Evolutionary conservation across 345 rosid species (phyloP).

Genomic region (Hevea brasiliensis): DNA sequence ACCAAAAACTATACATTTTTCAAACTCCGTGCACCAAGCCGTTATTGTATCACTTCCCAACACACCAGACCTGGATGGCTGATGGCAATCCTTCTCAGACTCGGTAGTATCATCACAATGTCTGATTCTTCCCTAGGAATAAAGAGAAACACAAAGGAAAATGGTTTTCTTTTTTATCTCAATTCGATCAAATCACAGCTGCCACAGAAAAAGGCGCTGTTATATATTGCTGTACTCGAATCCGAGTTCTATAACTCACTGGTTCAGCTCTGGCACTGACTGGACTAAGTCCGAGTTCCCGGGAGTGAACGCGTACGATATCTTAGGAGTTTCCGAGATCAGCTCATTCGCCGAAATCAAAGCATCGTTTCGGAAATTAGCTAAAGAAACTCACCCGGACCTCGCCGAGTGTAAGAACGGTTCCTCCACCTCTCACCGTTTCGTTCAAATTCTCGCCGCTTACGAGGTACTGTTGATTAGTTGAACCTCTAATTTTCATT

Average conservation of each 20-base stretch:
- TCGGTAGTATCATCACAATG: background rate
- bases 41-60: no score
- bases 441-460: slow-evolving; percentile 87
- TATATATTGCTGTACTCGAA: slow-evolving; percentile 10
- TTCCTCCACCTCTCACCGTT: slow-evolving; percentile 53
- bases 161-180: slow-evolving; percentile 30
- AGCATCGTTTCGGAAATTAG: slow-evolving; percentile 76
- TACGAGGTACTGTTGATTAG: slow-evolving; percentile 55
- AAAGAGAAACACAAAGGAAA: background rate
- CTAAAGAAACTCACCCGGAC: slow-evolving; percentile 94
- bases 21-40: no score
- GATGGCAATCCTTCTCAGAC: no score
- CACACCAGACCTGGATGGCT: no score
- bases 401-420: slow-evolving; percentile 46
- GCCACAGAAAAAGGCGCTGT: slow-evolving; percentile 1
- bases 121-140: background rate
- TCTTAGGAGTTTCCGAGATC: slow-evolving; percentile 63
- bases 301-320: slow-evolving; percentile 64
- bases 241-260: slow-evolving; percentile 35
- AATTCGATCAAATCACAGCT: slow-evolving; percentile 21
- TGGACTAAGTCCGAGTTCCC: slow-evolving; percentile 54
- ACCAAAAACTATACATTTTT: no score
- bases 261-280: slow-evolving; percentile 48
- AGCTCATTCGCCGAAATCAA: slow-evolving; percentile 83
- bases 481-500: background rate